Evolutionary conservation across 352 stramenopile genomes (phyloP), one percentile per base, ranked within the genome.

Genomic region (Phytopythium montanum): DNA sequence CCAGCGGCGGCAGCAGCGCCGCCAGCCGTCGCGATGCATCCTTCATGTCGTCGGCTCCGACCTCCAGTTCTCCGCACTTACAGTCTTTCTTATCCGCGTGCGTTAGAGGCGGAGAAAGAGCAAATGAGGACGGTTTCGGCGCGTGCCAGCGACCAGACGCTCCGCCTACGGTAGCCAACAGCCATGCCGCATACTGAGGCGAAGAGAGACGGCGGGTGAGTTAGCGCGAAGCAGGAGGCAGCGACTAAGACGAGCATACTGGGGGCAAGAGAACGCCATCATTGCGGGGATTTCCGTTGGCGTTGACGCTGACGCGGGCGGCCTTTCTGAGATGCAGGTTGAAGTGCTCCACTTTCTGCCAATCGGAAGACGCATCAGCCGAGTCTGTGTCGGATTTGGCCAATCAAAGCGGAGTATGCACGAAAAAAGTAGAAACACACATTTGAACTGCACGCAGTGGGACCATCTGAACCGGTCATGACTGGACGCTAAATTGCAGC

Each of bases 11-110:
- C 36, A 58, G 52, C 21, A 25, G 52, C 38, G 59, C 64, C 23
- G 59, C 59, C 50, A 73, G 42, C 34, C 62, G 46, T 18, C 61
- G 54, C 28, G 48, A 53, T 8, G 42, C 59, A 29, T 62, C 60
- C 52, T 75, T 78, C 70, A 78, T 76, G 8, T 38, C 33, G 33
- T 38, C 33, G 33, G 33, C 33, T 38, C 33, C 33, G 33, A 38
- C 8, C 33, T 12, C 14, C 9, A 38, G 33, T 38, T 18, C 4
- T 44, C 14, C 21, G 38, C 18, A 21, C 38, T 23, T 44, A 8
- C 38, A 21, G 0, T 21, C 38, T 0, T 14, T 21, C 38, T 21
- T 44, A 21, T 44, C 21, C 38, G 16, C 14, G 16, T n/a, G 38
- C 38, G n/a, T 21, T 44, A 10, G 42, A 49, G 42, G 42, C 42